Conservation (phyloP, 495 filamentous ascomycete species). For the Neurospora intermedia region DNA sequence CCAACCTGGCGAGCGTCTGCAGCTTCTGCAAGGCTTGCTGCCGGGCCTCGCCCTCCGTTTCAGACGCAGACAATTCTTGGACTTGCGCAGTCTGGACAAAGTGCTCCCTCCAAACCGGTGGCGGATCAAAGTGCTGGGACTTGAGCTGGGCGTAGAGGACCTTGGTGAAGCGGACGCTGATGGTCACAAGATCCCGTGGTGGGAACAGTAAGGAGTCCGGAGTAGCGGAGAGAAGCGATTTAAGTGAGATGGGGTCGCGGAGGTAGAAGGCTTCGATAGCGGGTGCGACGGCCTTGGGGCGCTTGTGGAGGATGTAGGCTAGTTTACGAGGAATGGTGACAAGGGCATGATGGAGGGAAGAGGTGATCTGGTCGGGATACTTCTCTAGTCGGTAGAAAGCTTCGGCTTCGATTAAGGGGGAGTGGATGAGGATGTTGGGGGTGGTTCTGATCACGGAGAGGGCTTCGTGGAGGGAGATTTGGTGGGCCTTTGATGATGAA, state of each 20-base stretch:
- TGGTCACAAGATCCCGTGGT: conserved; percentile 66
- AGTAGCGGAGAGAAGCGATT: conserved; percentile 47
- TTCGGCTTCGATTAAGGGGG: conserved; percentile 66
- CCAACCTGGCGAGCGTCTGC: conserved; percentile 37
- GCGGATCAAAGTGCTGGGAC: conserved; percentile 71
- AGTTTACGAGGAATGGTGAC: conserved; percentile 70
- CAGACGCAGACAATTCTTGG: neutral
- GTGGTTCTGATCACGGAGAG: conserved; percentile 42
- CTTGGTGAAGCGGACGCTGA: conserved; percentile 72
- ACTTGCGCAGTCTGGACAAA: conserved; percentile 14
- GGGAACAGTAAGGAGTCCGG: conserved; percentile 41
- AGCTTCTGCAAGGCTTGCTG: conserved; percentile 16
- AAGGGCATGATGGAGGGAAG: conserved; percentile 60
- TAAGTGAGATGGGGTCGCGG: conserved; percentile 70
- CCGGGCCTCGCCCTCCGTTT: neutral
- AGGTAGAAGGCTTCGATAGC: conserved; percentile 90
- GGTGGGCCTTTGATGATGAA: conserved; percentile 28
- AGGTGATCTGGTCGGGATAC: conserved; percentile 63
- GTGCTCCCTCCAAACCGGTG: conserved; percentile 47
- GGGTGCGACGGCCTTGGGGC: conserved; percentile 63
- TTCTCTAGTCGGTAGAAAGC: conserved; percentile 78
- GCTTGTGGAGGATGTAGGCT: conserved; percentile 66
- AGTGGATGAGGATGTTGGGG: conserved; percentile 47
- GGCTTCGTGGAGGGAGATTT: conserved; percentile 48
- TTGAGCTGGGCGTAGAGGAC: conserved; percentile 85